Percentiles rank a stretch among this genome's conserved stretches.
These are phyloP conservation scores for Hyphodiscus hymeniophilus DNA, from an alignment of 495 filamentous ascomycete species.

Conservation along the genomic window DNA sequence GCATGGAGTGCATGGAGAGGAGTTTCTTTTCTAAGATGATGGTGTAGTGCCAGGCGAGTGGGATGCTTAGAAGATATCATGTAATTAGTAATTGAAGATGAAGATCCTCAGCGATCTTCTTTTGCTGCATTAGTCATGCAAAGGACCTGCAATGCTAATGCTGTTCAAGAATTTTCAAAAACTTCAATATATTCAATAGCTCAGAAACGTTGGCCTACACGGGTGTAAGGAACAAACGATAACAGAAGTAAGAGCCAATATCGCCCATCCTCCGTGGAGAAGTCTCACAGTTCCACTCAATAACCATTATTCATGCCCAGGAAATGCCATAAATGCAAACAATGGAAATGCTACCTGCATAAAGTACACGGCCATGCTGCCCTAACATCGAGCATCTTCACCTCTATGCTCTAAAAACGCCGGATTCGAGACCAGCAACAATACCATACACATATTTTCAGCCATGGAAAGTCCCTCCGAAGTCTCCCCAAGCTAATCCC, in stretches of 20 bases:
- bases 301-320: too few relatives aligned
- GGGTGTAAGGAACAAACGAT: too few relatives aligned
- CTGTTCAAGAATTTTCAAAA: too few relatives aligned
- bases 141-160: too few relatives aligned
- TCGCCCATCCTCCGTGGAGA: too few relatives aligned
- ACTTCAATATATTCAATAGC: too few relatives aligned
- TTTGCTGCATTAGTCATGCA: not conserved
- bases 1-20: too few relatives aligned
- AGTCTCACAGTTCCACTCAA: too few relatives aligned
- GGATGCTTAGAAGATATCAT: not conserved
- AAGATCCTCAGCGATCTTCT: too few relatives aligned
- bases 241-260: too few relatives aligned
- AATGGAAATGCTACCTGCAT: slow-evolving; percentile 23
- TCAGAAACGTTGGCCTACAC: too few relatives aligned
- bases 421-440: slow-evolving; percentile 20
- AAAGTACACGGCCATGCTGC: slow-evolving; percentile 16
- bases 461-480: slow-evolving; percentile 7
- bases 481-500: slow-evolving; percentile 2
- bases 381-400: slow-evolving; percentile 12
- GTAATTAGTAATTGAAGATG: slow-evolving; percentile 2
- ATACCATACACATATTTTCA: slow-evolving; percentile 24
- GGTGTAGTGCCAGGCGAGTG: not conserved
- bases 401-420: slow-evolving; percentile 24
- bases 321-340: slow-evolving; percentile 14
- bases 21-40: too few relatives aligned